Conservation (phyloP, 306 rosid genomes). For the Prunus persica region Prunus_persica_NCBIv2 NC_034010.1:29985501-29986000, state of each 20-base stretch:
- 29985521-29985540: not conserved
- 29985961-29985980: conserved; percentile 16
- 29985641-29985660: conserved; percentile 49
- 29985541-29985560: not conserved
- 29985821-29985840: conserved; percentile 66
- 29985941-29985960: conserved; percentile 35
- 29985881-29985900: conserved; percentile 32
- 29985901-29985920: conserved; percentile 34
- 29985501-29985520: not conserved
- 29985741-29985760: conserved; percentile 47
- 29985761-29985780: conserved; percentile 44
- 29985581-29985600: conserved; percentile 71
- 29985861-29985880: conserved; percentile 59
- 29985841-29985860: conserved; percentile 45
- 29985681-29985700: conserved; percentile 67
- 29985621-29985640: conserved; percentile 85
- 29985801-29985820: conserved; percentile 68
- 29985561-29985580: conserved; percentile 4
- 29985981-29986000: conserved; percentile 29
- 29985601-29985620: conserved; percentile 64
- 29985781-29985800: conserved; percentile 73
- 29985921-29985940: conserved; percentile 30
- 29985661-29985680: conserved; percentile 71
- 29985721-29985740: conserved; percentile 41
- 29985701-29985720: conserved; percentile 59